Percentiles rank a stretch among this genome's conserved stretches.
Conservation (phyloP, 164 flowering plant genomes). For the Vitis rupestris region DNA sequence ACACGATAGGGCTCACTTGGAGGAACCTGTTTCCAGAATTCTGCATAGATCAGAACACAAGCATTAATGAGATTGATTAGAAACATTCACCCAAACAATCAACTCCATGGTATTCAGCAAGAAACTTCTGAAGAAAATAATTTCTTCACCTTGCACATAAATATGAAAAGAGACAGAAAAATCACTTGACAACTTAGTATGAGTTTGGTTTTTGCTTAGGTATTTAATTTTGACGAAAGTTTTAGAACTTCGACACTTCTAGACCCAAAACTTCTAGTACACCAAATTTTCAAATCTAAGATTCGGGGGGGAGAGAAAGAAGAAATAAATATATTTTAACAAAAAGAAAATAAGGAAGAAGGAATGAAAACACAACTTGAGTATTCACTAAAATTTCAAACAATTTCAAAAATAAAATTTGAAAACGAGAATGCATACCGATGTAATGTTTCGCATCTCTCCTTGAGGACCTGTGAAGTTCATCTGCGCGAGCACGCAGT, state of each 20-base stretch:
- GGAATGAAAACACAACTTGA: too few species aligned
- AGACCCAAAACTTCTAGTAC: background rate
- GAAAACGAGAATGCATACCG: constrained; percentile 33
- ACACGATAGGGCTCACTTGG: constrained; percentile 94
- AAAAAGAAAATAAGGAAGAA: too few species aligned
- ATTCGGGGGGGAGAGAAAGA: background rate
- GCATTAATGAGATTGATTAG: background rate
- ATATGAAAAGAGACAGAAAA: too few species aligned
- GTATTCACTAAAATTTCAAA: too few species aligned
- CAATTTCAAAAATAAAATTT: background rate
- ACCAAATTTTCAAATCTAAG: background rate
- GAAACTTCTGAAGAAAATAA: background rate
- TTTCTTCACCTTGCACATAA: too few species aligned
- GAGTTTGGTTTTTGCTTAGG: too few species aligned
- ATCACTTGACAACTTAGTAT: background rate
- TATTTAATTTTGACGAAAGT: background rate
- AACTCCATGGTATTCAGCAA: background rate
- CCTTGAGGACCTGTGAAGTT: constrained; percentile 46
- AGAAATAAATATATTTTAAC: too few species aligned
- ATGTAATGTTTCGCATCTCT: constrained; percentile 82
- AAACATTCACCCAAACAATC: background rate
- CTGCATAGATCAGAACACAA: constrained; percentile 32
- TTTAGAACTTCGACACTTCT: background rate
- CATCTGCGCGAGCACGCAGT: constrained; percentile 43
- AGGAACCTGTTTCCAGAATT: constrained; percentile 93